A percentile compares a stretch with the other conserved stretches of the same genome.
Conservation (phyloP, 2,329 filamentous ascomycete species). For the Teratosphaeria viscida region DNA sequence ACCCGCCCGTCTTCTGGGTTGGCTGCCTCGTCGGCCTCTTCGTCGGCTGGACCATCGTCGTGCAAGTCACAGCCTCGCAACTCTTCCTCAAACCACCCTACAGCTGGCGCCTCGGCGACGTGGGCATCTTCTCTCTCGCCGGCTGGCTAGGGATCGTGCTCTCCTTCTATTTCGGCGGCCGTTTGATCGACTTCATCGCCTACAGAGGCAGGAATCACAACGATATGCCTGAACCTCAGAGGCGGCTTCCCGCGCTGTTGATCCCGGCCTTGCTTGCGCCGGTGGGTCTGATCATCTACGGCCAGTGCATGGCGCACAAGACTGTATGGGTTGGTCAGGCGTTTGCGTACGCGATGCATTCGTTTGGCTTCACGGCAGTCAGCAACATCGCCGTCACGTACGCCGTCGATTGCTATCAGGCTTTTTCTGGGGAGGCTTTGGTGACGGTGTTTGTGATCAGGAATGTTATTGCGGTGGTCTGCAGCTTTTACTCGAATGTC, state of each 20-base stretch:
- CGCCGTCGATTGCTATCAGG: slow-evolving; percentile 20
- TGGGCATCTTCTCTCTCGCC: slow-evolving; percentile 16
- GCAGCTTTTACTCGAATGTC: slow-evolving; percentile 18
- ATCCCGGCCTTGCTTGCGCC: slow-evolving; percentile 21
- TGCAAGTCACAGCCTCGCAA: slow-evolving; percentile 16
- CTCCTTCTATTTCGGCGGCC: slow-evolving; percentile 18
- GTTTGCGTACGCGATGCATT: slow-evolving; percentile 21
- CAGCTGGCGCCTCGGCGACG: slow-evolving; percentile 9
- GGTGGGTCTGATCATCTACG: slow-evolving; percentile 23
- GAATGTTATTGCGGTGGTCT: slow-evolving; percentile 18
- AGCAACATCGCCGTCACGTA: slow-evolving; percentile 22
- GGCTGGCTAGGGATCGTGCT: slow-evolving; percentile 15
- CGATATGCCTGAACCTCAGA: slow-evolving; percentile 14
- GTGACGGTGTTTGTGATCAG: slow-evolving; percentile 22
- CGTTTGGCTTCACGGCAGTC: slow-evolving; percentile 21
- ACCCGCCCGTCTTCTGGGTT: slow-evolving; percentile 15
- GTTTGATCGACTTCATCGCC: slow-evolving; percentile 21
- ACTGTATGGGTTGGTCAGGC: slow-evolving; percentile 14
- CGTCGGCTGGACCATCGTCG: slow-evolving; percentile 20
- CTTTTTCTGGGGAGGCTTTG: slow-evolving; percentile 19
- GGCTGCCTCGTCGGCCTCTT: slow-evolving; percentile 15
- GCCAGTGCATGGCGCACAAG: slow-evolving; percentile 15
- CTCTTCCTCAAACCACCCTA: slow-evolving; percentile 12
- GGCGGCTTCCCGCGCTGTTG: slow-evolving; percentile 17
- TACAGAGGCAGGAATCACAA: slow-evolving; percentile 16